Base-by-base conservation (phyloP, 345 rosid genomes). In the Microthlaspi erraticum region DNA sequence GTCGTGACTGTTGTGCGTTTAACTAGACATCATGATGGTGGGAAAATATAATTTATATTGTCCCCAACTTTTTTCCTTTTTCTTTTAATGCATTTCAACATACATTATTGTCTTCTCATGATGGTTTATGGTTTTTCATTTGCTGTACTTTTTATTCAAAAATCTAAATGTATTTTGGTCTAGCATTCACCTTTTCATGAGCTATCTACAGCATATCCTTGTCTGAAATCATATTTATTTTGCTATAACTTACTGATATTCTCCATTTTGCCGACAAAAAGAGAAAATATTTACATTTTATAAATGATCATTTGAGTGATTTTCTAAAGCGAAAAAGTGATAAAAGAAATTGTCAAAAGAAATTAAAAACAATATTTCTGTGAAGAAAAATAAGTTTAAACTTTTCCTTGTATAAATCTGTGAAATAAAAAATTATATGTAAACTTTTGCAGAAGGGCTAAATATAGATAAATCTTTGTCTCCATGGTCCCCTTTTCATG, bases 1-100 rank as follows among this genome's bases (percentile, higher is more conserved):
- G 91, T 32, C 78, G 48, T 3, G 77, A 84, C 33, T 87, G 96
- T 38, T 77, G 31, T 8, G 88, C 46, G 5, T 78, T 89, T 55
- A 83, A 84, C 37, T 81, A 49, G 71, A 43, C 33, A 50, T 50
- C 34, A 50, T 44, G 10, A 44, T 44, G 49, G 23, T 49, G 43
- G n/a, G n/a, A 64, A 26, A 1, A 4, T 33, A 8, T 33, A 12
- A 8, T 0, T 18, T 14, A 18, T 64, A 8, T 18, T 48, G 18
- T 10, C 23, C 10, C 23, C 26, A 12, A 18, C 26, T 0, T 23
- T 41, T 10, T 48, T 18, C 19, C 2, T 41, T 41, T 0, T 32
- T n/a, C n/a, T n/a, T 32, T 37, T 20, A 23, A 42, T 60, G 19
- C 2, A 46, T 0, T 17, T 7, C 19, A 48, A 48, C 33, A 11